phyloP scores from a whole-genome alignment of 1,284 basidiomycete genomes.

The Rhizopogon parksii region DNA sequence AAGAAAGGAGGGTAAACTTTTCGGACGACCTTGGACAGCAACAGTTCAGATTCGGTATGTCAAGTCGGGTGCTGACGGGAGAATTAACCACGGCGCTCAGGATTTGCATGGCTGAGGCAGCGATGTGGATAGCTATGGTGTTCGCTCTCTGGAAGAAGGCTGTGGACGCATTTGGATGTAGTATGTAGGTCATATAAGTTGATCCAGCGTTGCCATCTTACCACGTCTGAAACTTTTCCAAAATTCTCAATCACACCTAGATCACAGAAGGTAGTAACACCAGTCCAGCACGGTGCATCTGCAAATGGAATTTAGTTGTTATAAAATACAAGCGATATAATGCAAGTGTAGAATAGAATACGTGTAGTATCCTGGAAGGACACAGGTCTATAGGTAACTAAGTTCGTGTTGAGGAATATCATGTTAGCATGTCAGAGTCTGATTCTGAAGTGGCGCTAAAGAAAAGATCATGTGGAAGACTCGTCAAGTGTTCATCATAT shows the following conservation, averaged over 20 bases:
- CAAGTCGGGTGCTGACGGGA: too few species aligned
- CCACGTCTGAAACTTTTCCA: conserved; percentile 14
- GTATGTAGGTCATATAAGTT: conserved; percentile 34
- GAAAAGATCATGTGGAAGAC: conserved; percentile 1
- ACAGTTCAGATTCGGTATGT: too few species aligned
- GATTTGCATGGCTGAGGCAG: conserved; percentile 26
- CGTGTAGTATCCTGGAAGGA: neutral
- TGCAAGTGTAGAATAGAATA: conserved; percentile 2
- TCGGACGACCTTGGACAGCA: too few species aligned
- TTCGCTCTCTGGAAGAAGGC: conserved; percentile 24
- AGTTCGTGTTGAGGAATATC: neutral
- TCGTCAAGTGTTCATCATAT: conserved; percentile 18
- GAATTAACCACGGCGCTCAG: neutral
- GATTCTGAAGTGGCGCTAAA: neutral
- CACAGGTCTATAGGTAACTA: conserved; percentile 4
- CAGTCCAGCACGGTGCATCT: conserved; percentile 12
- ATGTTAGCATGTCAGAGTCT: neutral
- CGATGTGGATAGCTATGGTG: conserved; percentile 40
- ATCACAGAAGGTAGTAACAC: conserved; percentile 12
- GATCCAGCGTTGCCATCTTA: neutral
- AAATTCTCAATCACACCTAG: conserved; percentile 25
- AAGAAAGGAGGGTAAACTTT: too few species aligned
- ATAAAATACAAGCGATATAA: neutral
- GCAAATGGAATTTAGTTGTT: neutral
- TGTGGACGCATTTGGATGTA: conserved; percentile 29